Evolutionary conservation across 495 filamentous ascomycete genomes (phyloP), one percentile per base, ranked within the genome.

Genomic region (Penicillium pancosmium): DNA sequence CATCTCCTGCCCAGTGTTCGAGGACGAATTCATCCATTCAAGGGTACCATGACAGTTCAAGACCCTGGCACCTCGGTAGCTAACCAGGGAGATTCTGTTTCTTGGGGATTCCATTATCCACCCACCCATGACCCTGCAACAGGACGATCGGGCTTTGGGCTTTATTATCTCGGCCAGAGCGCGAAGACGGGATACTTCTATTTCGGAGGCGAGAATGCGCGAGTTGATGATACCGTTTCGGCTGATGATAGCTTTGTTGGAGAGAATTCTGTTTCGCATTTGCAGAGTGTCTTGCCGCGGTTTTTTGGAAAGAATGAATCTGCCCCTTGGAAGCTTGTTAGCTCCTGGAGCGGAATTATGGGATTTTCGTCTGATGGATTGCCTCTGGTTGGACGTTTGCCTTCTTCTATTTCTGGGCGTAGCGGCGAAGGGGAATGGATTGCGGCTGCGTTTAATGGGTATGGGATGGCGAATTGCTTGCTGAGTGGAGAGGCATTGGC

Each of bases 271-370:
- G 63, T 75, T 9, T 52, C 44, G 5, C 69, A 80, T 58, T 60
- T 81, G 0, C 55, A 61, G 47, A 21, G 52, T 35, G 57, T 63
- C 16, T 47, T 68, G 34, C 69, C 63, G 19, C 54, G 16, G 15
- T 77, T 78, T 71, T 89, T 63, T 46, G 77, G 52, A 75, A 84
- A 8, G 73, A 69, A 49, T 13, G 16, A 15, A 0, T 34, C 5
- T n/a, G 13, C 62, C 4, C 36, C 55, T 5, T 72, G 69, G 69
- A 46, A 48, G n/a, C 50, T 74, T 31, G 47, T 71, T n/a, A 79
- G 81, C 65, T 78, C 89, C 46, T 95, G 91, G 91, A 89, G 86
- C 11, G 91, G 91, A 0, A 87, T 93, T 40, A 93, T 92, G 91
- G 90, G 90, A 0, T 91, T 87, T 62, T 84, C 80, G 7, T 72